phyloP scores from a whole-genome alignment of 345 rosid species.

The Toxicodendron radicans region DNA sequence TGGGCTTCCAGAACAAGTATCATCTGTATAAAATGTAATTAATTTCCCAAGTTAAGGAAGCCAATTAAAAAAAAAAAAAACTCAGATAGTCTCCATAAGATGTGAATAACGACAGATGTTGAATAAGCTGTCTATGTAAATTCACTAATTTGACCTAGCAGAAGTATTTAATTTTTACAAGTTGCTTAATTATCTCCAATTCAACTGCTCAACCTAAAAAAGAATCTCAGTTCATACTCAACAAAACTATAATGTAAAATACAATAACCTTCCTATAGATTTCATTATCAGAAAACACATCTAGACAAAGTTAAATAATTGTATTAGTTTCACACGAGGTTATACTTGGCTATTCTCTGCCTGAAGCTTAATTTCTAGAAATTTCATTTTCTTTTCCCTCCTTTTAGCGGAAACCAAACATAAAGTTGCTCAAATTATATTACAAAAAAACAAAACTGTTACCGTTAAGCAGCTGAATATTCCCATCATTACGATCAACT shows the following conservation, averaged over 20 bases:
- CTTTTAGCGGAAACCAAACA: background rate
- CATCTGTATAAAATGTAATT: slow-evolving; percentile 36
- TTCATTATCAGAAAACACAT: background rate
- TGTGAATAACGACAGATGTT: background rate
- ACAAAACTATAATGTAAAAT: background rate
- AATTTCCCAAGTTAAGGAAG: background rate
- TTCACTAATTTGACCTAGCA: background rate
- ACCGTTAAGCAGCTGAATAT: slow-evolving; percentile 58
- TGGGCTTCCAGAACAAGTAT: slow-evolving; percentile 38
- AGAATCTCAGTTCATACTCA: background rate
- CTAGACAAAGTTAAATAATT: background rate
- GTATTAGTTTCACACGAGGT: background rate
- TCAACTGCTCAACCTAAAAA: background rate
- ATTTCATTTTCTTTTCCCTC: background rate
- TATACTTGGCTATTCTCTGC: background rate
- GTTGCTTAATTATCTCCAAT: background rate
- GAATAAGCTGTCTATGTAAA: background rate
- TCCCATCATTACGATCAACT: slow-evolving; percentile 66
- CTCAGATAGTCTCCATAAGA: background rate
- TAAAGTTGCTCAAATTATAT: background rate
- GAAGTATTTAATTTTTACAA: background rate
- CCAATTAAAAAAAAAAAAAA: background rate
- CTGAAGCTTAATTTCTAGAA: background rate
- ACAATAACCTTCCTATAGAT: background rate
- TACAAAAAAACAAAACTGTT: slow-evolving; percentile 4